phyloP scores from a whole-genome alignment of 2,329 filamentous ascomycete species.

The Verticillium longisporum region DNA sequence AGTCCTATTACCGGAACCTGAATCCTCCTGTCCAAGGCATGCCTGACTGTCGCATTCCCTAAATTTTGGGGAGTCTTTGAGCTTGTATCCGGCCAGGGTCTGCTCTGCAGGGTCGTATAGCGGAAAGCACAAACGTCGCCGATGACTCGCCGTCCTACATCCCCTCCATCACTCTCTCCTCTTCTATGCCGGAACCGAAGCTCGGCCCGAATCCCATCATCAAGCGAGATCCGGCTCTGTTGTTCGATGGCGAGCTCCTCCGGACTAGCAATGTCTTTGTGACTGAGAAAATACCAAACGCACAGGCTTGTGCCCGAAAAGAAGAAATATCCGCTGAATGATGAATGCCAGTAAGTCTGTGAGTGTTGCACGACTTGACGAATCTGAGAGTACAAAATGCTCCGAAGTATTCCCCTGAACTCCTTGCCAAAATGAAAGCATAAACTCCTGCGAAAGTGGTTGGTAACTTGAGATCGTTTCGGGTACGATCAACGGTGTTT shows the following conservation, averaged over 20 bases:
- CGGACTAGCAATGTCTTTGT: background rate
- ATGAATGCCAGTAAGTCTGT: background rate
- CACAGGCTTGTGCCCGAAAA: background rate
- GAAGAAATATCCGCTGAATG: background rate
- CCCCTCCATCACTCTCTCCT: background rate
- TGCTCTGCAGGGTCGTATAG: background rate
- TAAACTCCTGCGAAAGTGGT: background rate
- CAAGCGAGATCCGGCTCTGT: background rate
- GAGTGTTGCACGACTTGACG: background rate
- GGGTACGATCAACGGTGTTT: too few relatives aligned
- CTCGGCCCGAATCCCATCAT: background rate
- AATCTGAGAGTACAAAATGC: background rate
- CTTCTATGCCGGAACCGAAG: background rate
- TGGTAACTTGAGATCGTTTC: background rate
- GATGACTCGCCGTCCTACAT: background rate
- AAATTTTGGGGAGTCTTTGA: background rate
- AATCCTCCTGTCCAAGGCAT: background rate
- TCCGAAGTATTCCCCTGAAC: background rate
- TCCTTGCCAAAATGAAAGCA: background rate
- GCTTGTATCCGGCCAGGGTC: background rate
- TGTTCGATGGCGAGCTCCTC: background rate
- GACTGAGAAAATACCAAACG: background rate
- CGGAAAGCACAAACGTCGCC: background rate
- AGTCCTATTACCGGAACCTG: background rate
- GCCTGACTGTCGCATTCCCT: background rate